Percentiles rank a stretch among this genome's conserved stretches.
phyloP scores from a whole-genome alignment of 2,329 filamentous ascomycete species.

The Beauveria bassiana region DNA sequence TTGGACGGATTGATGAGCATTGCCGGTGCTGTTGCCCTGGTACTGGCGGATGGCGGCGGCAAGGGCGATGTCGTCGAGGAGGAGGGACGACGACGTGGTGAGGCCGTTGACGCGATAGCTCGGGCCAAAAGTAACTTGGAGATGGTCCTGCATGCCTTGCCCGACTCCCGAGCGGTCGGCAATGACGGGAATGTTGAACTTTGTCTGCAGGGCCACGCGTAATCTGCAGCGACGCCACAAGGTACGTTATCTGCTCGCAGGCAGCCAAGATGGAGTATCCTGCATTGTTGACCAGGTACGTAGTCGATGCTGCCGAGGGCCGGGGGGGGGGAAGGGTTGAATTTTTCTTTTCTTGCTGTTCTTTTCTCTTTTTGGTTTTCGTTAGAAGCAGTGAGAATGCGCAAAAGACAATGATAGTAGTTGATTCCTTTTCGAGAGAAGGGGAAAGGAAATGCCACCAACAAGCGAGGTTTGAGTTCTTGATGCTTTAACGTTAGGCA shows the following conservation, averaged over 20 bases:
- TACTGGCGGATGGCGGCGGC: neutral
- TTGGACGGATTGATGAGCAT: slow-evolving; percentile 4
- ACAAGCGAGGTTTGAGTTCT: neutral
- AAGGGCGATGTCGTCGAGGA: too few species aligned
- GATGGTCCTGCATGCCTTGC: slow-evolving; percentile 64
- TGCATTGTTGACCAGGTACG: slow-evolving; percentile 44
- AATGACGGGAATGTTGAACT: slow-evolving; percentile 39
- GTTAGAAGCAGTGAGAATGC: neutral
- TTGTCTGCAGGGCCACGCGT: slow-evolving; percentile 19
- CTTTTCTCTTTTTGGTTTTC: neutral
- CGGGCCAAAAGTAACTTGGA: slow-evolving; percentile 40
- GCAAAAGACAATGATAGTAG: neutral
- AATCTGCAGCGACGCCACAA: neutral
- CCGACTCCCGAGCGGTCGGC: slow-evolving; percentile 60
- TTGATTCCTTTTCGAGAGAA: neutral
- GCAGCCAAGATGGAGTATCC: slow-evolving; percentile 33
- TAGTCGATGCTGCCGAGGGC: slow-evolving; percentile 31
- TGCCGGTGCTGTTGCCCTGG: neutral
- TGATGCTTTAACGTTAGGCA: neutral
- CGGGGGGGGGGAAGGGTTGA: neutral
- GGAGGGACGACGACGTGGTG: too few species aligned
- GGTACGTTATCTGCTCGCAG: slow-evolving; percentile 28
- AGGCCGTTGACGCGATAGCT: slow-evolving; percentile 23
- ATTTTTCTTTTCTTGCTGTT: too few species aligned
- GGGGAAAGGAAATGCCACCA: neutral